Evolutionary conservation across 2,329 filamentous ascomycete genomes (phyloP).

Genomic region (Hortaea sp.): DNA sequence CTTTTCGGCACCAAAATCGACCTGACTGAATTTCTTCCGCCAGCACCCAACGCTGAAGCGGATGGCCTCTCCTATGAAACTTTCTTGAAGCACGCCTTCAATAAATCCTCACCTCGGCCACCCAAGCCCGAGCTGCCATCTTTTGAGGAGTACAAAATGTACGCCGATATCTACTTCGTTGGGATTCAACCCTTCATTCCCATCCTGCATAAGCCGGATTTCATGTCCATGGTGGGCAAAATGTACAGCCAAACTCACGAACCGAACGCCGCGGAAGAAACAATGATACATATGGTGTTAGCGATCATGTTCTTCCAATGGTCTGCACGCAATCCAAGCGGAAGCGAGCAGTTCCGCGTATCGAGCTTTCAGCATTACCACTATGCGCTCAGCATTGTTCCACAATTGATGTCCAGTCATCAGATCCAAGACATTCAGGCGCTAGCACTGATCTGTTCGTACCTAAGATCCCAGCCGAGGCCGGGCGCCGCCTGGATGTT

Average conservation of each 20-base stretch:
- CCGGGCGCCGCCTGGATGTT: slow-evolving; percentile 65
- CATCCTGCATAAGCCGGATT: slow-evolving; percentile 65
- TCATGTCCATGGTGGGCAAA: slow-evolving; percentile 55
- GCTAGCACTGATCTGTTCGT: slow-evolving; percentile 58
- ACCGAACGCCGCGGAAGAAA: slow-evolving; percentile 54
- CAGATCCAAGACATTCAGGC: slow-evolving; percentile 62
- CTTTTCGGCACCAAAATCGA: slow-evolving; percentile 74
- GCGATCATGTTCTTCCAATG: slow-evolving; percentile 70
- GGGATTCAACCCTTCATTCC: slow-evolving; percentile 64
- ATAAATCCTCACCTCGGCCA: slow-evolving; percentile 45
- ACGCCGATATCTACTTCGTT: slow-evolving; percentile 65
- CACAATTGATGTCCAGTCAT: slow-evolving; percentile 51
- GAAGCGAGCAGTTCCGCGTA: slow-evolving; percentile 44
- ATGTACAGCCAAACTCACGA: slow-evolving; percentile 62
- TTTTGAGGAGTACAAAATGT: slow-evolving; percentile 55
- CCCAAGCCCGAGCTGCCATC: slow-evolving; percentile 51
- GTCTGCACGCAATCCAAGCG: slow-evolving; percentile 55
- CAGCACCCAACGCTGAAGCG: slow-evolving; percentile 54
- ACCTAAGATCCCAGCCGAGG: slow-evolving; percentile 69
- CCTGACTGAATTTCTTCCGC: slow-evolving; percentile 59
- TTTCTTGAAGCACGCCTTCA: slow-evolving; percentile 56
- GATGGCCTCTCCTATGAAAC: slow-evolving; percentile 58
- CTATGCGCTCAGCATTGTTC: slow-evolving; percentile 60
- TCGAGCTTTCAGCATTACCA: slow-evolving; percentile 71
- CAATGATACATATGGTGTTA: slow-evolving; percentile 69